A percentile compares a stretch with the other conserved stretches of the same genome.
phyloP scores from a whole-genome alignment of 2,329 filamentous ascomycete genomes.

The Clonostachys rosea region DNA sequence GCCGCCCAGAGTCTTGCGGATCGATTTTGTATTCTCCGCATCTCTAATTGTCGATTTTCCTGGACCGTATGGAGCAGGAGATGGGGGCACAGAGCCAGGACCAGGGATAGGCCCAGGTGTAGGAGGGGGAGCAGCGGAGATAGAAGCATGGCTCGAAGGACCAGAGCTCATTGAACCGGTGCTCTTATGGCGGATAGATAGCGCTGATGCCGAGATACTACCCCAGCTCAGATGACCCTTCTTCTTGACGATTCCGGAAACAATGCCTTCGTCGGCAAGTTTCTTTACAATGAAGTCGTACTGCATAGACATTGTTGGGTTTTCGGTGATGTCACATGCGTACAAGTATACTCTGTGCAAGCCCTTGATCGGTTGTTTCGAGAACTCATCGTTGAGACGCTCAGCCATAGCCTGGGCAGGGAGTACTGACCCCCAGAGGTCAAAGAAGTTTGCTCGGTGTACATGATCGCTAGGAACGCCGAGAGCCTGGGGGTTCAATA shows the following conservation, averaged over 20 bases:
- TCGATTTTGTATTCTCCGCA: too few relatives aligned
- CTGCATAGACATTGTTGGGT: conserved; percentile 44
- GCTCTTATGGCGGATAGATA: background rate
- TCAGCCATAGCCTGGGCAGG: conserved; percentile 40
- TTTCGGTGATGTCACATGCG: conserved; percentile 42
- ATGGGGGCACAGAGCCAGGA: background rate
- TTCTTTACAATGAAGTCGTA: conserved; percentile 31
- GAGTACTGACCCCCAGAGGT: conserved; percentile 43
- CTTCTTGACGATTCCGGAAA: conserved; percentile 2
- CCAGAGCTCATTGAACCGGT: background rate
- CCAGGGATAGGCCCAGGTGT: background rate
- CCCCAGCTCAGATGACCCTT: background rate
- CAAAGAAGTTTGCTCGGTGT: conserved; percentile 42
- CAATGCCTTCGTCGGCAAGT: conserved; percentile 11
- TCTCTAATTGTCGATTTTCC: too few relatives aligned
- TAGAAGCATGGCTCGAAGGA: background rate
- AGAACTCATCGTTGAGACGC: conserved; percentile 35
- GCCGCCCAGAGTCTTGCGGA: background rate
- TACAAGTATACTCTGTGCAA: conserved; percentile 31
- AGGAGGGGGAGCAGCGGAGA: background rate
- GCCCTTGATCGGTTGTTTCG: conserved; percentile 25
- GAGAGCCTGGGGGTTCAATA: conserved; percentile 31
- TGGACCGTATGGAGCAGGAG: too few relatives aligned
- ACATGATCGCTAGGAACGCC: conserved; percentile 33
- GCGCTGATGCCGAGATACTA: background rate